phyloP scores from a whole-genome alignment of 1,284 basidiomycete species.

The Pseudozyma tsukubaensis region DNA sequence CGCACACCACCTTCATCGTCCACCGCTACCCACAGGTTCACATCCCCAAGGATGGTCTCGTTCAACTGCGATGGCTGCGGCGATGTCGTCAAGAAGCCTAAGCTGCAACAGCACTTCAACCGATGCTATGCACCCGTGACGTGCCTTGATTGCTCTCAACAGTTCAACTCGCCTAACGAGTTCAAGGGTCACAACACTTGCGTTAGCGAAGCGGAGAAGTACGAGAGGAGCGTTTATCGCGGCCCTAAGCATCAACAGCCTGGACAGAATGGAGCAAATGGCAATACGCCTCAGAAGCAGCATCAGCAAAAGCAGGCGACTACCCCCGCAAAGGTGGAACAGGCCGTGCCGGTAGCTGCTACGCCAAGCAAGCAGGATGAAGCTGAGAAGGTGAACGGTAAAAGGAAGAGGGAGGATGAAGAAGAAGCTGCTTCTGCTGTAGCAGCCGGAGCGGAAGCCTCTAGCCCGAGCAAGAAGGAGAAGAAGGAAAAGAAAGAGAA shows the following conservation, averaged over 20 bases:
- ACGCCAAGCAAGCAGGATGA: conserved; percentile 19
- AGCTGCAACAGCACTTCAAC: conserved; percentile 64
- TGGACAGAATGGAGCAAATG: conserved; percentile 14
- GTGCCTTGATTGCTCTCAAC: conserved; percentile 66
- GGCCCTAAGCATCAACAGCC: conserved; percentile 38
- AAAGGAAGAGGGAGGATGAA: conserved; percentile 33
- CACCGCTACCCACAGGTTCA: neutral
- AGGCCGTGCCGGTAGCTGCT: neutral
- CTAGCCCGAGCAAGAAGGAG: conserved; percentile 14
- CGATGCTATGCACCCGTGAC: conserved; percentile 65
- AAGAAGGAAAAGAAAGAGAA: conserved; percentile 52
- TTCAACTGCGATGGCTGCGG: conserved; percentile 67
- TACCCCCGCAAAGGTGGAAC: conserved; percentile 6
- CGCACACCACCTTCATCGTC: neutral
- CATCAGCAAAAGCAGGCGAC: conserved; percentile 11
- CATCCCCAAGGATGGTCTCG: conserved; percentile 52
- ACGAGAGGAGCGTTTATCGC: conserved; percentile 59
- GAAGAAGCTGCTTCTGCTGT: conserved; percentile 1
- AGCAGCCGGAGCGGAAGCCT: neutral
- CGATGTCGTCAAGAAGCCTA: conserved; percentile 68
- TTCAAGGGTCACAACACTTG: conserved; percentile 67
- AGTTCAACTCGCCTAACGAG: conserved; percentile 62
- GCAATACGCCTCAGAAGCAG: conserved; percentile 22
- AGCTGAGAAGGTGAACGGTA: conserved; percentile 18
- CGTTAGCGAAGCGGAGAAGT: conserved; percentile 67